phyloP scores from a whole-genome alignment of 2,329 filamentous ascomycete species.

The Penicillium sp. region DNA sequence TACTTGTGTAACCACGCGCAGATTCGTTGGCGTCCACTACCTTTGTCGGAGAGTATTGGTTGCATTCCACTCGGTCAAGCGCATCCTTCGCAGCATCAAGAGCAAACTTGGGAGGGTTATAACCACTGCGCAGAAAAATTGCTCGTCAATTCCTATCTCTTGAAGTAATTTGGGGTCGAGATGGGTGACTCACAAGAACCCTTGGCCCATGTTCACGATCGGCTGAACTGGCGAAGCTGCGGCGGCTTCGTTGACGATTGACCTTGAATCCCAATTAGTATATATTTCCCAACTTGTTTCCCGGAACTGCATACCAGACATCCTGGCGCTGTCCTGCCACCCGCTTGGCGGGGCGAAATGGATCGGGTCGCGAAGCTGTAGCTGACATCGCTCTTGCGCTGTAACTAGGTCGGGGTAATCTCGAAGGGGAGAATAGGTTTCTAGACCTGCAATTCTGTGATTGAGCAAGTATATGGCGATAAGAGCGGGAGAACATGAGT shows the following conservation, averaged over 20 bases:
- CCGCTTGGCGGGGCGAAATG: constrained; percentile 49
- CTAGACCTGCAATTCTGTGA: background rate
- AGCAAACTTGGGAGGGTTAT: constrained; percentile 90
- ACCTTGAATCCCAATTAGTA: constrained; percentile 44
- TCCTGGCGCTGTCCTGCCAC: constrained; percentile 53
- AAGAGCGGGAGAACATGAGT: constrained; percentile 9
- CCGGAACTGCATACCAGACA: constrained; percentile 44
- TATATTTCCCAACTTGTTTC: background rate
- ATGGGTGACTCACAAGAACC: constrained; percentile 50
- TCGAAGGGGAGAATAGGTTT: constrained; percentile 1
- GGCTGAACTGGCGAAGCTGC: constrained; percentile 63
- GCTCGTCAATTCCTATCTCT: background rate
- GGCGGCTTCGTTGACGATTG: constrained; percentile 67
- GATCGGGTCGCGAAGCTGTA: constrained; percentile 39
- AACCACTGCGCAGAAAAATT: constrained; percentile 55
- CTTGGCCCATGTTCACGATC: constrained; percentile 69
- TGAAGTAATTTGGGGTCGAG: background rate
- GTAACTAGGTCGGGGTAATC: constrained; percentile 22
- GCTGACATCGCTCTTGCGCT: constrained; percentile 42
- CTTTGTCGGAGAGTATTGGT: constrained; percentile 96
- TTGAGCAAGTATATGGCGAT: constrained; percentile 1
- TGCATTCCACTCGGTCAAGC: constrained; percentile 89
- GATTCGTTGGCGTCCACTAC: constrained; percentile 32
- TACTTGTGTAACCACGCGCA: background rate
- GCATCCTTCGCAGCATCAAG: constrained; percentile 87